Percentiles rank a stretch among this genome's conserved stretches.
Conservation (phyloP, 148 eudicot species). For the Rhododendron kiyosumense region DNA sequence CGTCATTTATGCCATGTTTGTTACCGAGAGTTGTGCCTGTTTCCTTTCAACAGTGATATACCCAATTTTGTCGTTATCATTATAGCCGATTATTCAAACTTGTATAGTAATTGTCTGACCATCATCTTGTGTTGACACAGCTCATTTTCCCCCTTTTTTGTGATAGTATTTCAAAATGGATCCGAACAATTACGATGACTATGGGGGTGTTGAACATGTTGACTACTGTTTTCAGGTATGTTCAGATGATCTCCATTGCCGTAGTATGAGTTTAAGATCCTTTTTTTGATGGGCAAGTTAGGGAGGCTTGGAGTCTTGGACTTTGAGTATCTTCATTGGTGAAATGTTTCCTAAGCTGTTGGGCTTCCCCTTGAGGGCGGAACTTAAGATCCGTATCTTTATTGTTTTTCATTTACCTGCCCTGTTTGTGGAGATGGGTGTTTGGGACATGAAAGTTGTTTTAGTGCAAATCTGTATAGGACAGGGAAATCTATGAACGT, state of each 20-base stretch:
- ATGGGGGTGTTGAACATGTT: conserved; percentile 79
- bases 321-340: not conserved
- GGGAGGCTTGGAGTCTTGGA: not conserved
- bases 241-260: not conserved
- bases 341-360: not conserved
- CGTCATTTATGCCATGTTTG: not conserved
- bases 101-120: not conserved
- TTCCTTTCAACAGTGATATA: not conserved
- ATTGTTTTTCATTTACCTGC: not conserved
- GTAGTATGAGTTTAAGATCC: not conserved
- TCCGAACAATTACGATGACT: conserved; percentile 55
- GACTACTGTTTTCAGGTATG: conserved; percentile 91
- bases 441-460: not conserved
- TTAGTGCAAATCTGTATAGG: not conserved
- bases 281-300: not conserved
- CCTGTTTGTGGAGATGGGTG: not conserved
- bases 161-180: conserved; percentile 93
- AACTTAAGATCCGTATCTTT: not conserved
- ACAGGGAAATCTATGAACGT: not conserved
- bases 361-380: not conserved
- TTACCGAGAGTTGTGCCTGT: not conserved
- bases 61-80: not conserved
- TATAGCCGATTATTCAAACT: not conserved
- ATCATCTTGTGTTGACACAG: conserved; percentile 2
- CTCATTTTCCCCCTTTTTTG: conserved; percentile 12